Evolutionary conservation across 257 asterid species (phyloP), one percentile per base, ranked within the genome.

Genomic region (Fraxinus cuspidata): DNA sequence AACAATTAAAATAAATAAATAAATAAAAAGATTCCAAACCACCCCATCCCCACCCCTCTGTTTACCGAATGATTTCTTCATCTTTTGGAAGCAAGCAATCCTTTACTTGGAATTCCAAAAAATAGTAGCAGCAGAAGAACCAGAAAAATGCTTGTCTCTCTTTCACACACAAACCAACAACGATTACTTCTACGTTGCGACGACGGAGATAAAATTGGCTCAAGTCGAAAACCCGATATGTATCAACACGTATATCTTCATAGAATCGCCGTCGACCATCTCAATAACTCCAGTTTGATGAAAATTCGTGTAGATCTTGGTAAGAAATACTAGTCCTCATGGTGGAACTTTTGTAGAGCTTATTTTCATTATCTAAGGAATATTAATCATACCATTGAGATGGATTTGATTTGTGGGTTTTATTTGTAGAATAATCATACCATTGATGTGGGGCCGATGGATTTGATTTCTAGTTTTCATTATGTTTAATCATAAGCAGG

Each of bases 231-330:
- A 70, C 69, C 77, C 88, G 72, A 65, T 80, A 74, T 67, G 82
- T 51, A 70, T 88, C 87, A 1, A 89, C 85, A 51, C 68, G 65
- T 75, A 85, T 72, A 84, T 92, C 99, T 53, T 95, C 97, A 3
- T 79, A 82, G 73, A 78, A 85, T 68, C 90, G 66, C 86, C 82
- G 78, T 8, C 81, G 80, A 79, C 89, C 86, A 73, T 87, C 86
- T 1, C 81, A 83, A 25, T 81, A 71, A 77, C 74, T 66, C 86
- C 88, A 84, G 72, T 72, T 63, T 2, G 76, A 53, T 0, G 92
- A 79, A 27, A 86, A 81, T 47, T 88, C 94, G 25, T 85, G 90
- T 4, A 95, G 88, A 90, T 95, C 98, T 23, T 98, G 98, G 70
- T 92, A 91, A 0, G 98, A 95, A 83, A 88, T 91, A 80, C 87